Base-by-base conservation (phyloP, 169 alveolate genomes). In the Eimeria falciformis region DNA sequence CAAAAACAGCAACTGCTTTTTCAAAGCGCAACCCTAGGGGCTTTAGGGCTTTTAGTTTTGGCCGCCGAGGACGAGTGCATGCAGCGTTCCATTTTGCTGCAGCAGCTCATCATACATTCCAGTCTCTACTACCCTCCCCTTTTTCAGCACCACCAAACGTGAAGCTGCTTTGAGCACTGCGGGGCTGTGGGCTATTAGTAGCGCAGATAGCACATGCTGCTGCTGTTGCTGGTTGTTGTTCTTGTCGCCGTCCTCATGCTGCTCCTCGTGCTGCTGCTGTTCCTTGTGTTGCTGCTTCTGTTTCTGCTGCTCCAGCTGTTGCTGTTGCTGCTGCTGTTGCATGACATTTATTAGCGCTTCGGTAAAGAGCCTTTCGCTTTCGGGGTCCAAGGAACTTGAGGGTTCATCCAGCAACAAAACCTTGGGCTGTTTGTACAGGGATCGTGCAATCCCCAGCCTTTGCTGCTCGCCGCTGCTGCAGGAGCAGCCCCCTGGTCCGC, bases 381-480 rank as follows among this genome's bases (percentile, higher is more conserved):
- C 47, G 14, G 83, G 56, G 55, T 85, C 92, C 5, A 85, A 53
- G 56, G 77, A 45, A 43, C 55, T 56, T 2, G 92, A 65, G 18
- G 92, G 71, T 47, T 85, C 92, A 29, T 85, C 92, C 43, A 85
- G 92, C 37, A 85, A 50, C 33, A 85, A 73, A 25, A 85, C 27
- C 1, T n/a, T 3, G 9, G 92, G 82, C 58, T 68, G 47, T 53
- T 85, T 85, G 55, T 65, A 45, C 23, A 85, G 84, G 21, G 84
- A 68, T 17, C 92, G 18, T 14, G 92, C 92, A 4, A 85, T n/a
- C 18, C 85, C 92, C 37, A 85, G 83, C 3, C 92, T 46, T 71
- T 85, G 92, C 84, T 68, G 85, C 73, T 85, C 92, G 27, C 92
- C 92, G 55, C 82, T 68, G 84, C 92, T 85, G 83, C 43, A 85